Evolutionary conservation across 1,139 yeast species (phyloP).

Genomic region (Kurtzmaniella quercitrusa): DNA sequence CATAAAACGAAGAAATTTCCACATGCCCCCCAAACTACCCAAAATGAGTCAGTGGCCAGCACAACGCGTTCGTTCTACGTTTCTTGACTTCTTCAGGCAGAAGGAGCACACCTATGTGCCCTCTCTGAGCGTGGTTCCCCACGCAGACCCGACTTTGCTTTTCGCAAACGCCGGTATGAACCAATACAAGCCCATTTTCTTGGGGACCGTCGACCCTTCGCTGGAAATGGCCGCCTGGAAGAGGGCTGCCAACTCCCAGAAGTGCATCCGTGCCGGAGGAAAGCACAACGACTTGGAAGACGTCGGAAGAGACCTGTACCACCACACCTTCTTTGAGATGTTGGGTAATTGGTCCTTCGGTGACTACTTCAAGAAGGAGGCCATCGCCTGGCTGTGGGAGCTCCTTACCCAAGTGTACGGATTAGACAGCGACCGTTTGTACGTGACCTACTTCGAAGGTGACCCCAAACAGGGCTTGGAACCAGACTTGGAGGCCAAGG

Average conservation of each 20-base stretch:
- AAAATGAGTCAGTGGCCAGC: conserved; percentile 53
- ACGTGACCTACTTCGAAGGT: conserved; percentile 96
- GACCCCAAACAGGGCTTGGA: conserved; percentile 78
- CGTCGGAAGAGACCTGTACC: conserved; percentile 96
- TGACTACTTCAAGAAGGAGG: conserved; percentile 94
- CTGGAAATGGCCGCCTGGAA: conserved; percentile 79
- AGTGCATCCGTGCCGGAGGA: conserved; percentile 99
- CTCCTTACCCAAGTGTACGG: conserved; percentile 80
- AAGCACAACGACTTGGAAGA: conserved; percentile 98
- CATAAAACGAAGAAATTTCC: background rate
- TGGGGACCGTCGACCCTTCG: conserved; percentile 95
- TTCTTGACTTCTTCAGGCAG: conserved; percentile 70
- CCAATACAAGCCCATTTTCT: conserved; percentile 93
- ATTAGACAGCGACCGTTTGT: conserved; percentile 70
- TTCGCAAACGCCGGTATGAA: conserved; percentile 99
- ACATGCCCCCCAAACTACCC: background rate
- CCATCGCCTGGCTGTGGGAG: conserved; percentile 87
- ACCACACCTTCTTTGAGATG: conserved; percentile 98
- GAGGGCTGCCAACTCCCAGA: conserved; percentile 92
- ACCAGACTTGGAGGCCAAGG: conserved; percentile 91
- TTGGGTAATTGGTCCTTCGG: conserved; percentile 99
- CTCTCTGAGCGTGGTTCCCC: conserved; percentile 93
- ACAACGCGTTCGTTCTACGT: conserved; percentile 77
- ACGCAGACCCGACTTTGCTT: conserved; percentile 91
- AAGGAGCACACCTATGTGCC: conserved; percentile 74